Conservation (phyloP, 345 rosid species). For the Diplotaxis tenuifolia region DNA sequence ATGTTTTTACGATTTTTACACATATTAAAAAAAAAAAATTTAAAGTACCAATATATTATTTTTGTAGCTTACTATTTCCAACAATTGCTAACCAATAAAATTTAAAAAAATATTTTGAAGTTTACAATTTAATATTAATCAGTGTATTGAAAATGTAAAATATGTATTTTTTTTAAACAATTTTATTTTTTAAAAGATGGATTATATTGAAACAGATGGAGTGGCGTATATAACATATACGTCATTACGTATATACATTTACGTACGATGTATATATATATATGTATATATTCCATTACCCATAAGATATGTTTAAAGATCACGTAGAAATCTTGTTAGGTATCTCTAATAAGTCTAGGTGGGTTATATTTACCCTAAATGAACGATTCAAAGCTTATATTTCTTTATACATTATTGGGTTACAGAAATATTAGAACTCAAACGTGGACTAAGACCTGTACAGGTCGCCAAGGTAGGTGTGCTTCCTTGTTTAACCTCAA, state of each 20-base stretch:
- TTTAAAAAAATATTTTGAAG: too few relatives aligned
- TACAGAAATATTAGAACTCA: conserved; percentile 11
- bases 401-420: conserved; percentile 19
- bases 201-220: too few relatives aligned
- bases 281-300: too few relatives aligned
- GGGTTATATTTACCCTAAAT: conserved; percentile 21
- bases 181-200: too few relatives aligned
- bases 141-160: too few relatives aligned
- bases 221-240: not conserved
- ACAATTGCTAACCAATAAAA: too few relatives aligned
- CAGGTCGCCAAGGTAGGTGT: conserved; percentile 10
- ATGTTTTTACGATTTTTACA: too few relatives aligned
- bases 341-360: not conserved
- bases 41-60: too few relatives aligned
- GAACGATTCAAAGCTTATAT: conserved; percentile 19
- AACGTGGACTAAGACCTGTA: conserved; percentile 20
- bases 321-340: not conserved
- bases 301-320: not conserved
- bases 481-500: conserved; percentile 18
- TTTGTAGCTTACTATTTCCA: too few relatives aligned
- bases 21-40: too few relatives aligned
- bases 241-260: not conserved
- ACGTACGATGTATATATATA: not conserved
- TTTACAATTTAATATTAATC: too few relatives aligned
- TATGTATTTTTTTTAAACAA: too few relatives aligned